A percentile compares a stretch with the other conserved stretches of the same genome.
Conservation (phyloP, 73 alveolate genomes). For the Tetrahymena thermophila region DNA sequence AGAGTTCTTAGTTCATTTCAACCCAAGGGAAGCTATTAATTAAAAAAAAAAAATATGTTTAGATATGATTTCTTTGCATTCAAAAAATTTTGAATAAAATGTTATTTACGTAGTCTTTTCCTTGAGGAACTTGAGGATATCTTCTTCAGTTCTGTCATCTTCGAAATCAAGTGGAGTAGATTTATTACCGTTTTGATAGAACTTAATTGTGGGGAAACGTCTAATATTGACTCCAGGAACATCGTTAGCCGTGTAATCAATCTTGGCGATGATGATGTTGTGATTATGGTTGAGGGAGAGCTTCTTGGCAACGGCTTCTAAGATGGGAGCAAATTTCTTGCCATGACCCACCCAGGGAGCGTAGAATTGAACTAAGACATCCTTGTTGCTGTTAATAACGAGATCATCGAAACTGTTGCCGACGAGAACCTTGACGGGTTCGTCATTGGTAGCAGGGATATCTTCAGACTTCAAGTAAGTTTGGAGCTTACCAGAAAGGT, state of each 20-base stretch:
- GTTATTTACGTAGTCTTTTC: conserved; percentile 20
- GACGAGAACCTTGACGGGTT: conserved; percentile 83
- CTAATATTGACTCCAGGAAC: conserved; percentile 57
- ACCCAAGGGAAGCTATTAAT: background rate
- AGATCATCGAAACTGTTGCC: conserved; percentile 83
- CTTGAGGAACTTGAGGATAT: conserved; percentile 6
- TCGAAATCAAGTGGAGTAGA: conserved; percentile 3
- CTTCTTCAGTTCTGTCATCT: conserved; percentile 19
- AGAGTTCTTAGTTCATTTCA: background rate
- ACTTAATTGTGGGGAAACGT: conserved; percentile 91
- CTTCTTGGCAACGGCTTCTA: conserved; percentile 79
- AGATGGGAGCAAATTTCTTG: conserved; percentile 91
- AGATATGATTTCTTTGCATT: background rate
- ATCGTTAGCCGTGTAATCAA: conserved; percentile 89
- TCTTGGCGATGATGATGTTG: conserved; percentile 73
- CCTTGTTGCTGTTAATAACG: conserved; percentile 71
- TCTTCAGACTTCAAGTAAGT: conserved; percentile 84
- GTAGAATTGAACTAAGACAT: conserved; percentile 92
- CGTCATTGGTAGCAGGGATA: conserved; percentile 75
- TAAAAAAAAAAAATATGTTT: background rate
- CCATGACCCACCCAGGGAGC: conserved; percentile 99
- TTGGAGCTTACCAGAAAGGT: conserved; percentile 54
- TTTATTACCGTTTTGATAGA: conserved; percentile 45
- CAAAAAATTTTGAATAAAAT: background rate
- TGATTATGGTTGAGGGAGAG: conserved; percentile 53